Conservation (phyloP, 257 asterid species). For the Phtheirospermum japonicum region DNA sequence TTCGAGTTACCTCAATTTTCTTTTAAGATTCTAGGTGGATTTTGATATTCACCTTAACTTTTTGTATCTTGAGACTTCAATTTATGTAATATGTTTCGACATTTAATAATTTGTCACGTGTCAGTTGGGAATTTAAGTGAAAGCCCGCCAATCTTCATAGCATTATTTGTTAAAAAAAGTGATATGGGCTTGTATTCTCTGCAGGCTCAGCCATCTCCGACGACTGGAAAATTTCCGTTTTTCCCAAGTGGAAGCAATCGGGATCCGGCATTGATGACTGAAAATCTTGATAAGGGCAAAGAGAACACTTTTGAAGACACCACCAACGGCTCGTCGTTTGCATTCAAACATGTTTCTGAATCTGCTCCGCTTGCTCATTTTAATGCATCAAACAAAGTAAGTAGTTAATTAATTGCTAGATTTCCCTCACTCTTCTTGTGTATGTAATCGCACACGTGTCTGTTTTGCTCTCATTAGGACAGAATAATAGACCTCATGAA, state of each 20-base stretch:
- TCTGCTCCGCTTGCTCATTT: conserved; percentile 46
- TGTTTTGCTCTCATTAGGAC: not conserved
- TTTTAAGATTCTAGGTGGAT: not conserved
- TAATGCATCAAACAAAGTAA: conserved; percentile 49
- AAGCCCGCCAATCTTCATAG: conserved; percentile 5
- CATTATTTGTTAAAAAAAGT: conserved; percentile 18
- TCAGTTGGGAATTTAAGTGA: not conserved
- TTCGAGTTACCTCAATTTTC: not conserved
- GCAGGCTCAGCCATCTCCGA: conserved; percentile 63
- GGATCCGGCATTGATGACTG: conserved; percentile 32
- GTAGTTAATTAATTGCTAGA: conserved; percentile 34
- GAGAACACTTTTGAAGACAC: conserved; percentile 47
- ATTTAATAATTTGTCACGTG: not conserved
- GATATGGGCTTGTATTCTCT: not conserved
- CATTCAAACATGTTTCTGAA: conserved; percentile 53
- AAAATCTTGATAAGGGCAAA: conserved; percentile 45
- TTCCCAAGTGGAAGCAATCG: conserved; percentile 37
- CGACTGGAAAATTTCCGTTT: conserved; percentile 64
- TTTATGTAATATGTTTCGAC: not conserved
- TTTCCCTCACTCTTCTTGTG: conserved; percentile 4
- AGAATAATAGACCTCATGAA: not conserved
- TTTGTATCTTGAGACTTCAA: not conserved
- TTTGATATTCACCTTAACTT: no score
- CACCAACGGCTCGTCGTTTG: conserved; percentile 54
- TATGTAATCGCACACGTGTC: conserved; percentile 6